phyloP scores from a whole-genome alignment of 2,329 filamentous ascomycete genomes.

The Fusarium sp. region DNA sequence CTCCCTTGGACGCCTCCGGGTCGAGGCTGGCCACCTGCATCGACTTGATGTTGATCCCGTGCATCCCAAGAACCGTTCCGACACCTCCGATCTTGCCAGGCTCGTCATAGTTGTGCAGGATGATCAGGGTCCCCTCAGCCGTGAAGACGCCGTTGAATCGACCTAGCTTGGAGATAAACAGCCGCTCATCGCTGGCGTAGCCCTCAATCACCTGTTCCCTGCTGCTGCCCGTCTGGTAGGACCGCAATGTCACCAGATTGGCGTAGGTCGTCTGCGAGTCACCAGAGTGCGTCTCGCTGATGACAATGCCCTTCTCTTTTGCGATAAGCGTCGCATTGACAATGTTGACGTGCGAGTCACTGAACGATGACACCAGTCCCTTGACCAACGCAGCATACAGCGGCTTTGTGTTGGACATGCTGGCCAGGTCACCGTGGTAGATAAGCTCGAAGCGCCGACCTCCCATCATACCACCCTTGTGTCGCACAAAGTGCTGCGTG shows the following conservation, averaged over 20 bases:
- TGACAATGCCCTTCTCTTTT: slow-evolving; percentile 80
- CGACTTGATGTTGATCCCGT: slow-evolving; percentile 82
- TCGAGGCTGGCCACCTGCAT: slow-evolving; percentile 78
- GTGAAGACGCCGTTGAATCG: slow-evolving; percentile 80
- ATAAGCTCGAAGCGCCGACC: slow-evolving; percentile 80
- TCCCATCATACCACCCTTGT: slow-evolving; percentile 60
- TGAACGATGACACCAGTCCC: slow-evolving; percentile 78
- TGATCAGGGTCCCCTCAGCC: slow-evolving; percentile 79
- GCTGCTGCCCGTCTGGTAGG: slow-evolving; percentile 52
- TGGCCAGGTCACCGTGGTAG: slow-evolving; percentile 81
- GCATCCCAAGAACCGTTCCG: slow-evolving; percentile 75
- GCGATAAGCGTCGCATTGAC: slow-evolving; percentile 84
- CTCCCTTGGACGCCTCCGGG: slow-evolving; percentile 38
- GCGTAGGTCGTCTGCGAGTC: slow-evolving; percentile 75
- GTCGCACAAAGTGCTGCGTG: slow-evolving; percentile 76
- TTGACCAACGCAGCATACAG: slow-evolving; percentile 84
- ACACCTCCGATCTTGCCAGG: slow-evolving; percentile 87
- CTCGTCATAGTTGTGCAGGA: slow-evolving; percentile 84
- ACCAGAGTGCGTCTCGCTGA: slow-evolving; percentile 78
- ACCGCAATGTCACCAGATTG: slow-evolving; percentile 77
- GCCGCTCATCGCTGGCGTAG: slow-evolving; percentile 72
- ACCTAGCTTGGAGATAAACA: slow-evolving; percentile 79
- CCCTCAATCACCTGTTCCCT: slow-evolving; percentile 69
- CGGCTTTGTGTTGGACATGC: slow-evolving; percentile 79
- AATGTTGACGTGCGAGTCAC: slow-evolving; percentile 79